Evolutionary conservation across 1,284 basidiomycete species (phyloP), one percentile per base, ranked within the genome.

Genomic region (Exobasidium cylindrosporum): DNA sequence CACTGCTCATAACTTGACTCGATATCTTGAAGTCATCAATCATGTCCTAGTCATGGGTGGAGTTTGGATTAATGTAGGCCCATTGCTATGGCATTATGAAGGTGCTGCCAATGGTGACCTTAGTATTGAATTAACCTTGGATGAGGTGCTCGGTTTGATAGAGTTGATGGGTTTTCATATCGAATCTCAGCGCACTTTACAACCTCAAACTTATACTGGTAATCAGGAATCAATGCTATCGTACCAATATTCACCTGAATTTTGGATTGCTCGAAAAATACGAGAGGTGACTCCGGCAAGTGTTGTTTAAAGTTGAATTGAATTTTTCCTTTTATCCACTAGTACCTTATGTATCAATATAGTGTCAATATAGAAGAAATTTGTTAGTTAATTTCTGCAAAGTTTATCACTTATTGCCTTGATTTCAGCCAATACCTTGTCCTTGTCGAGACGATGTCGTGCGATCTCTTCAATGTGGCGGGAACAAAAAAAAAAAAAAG

Each of bases 71-170:
- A 68, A 65, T 60, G 53, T 69, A 87, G 92, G 95, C 0, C 96
- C 95, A 0, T 82, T 97, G 0, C 82, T 97, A 29, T 99, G 95
- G 94, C 94, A 98, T 79, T 97, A 88, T 82, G 93, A 97, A 78
- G 58, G 58, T 17, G 40, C 35, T 26, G 43, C 57, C 4, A 93
- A 93, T 80, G 84, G 63, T 43, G 65, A 62, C 45, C 44, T 58
- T 53, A 7, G 72, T 61, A 85, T 97, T 57, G 95, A 97, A 81
- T 84, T 97, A 17, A 89, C 88, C 70, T 83, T 97, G 28, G 89
- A 92, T 64, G 93, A 97, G 76, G 85, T 97, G 47, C 91, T 94
- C 73, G 81, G 82, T 1, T 84, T 97, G 1, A 88, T 88, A 0
- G 82, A 83, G 28, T 82, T 83, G 58, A 85, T 97, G 31, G 95